phyloP scores from a whole-genome alignment of 225 moss, liverwort and hornwort genomes.

The Sphagnum contortum region DNA sequence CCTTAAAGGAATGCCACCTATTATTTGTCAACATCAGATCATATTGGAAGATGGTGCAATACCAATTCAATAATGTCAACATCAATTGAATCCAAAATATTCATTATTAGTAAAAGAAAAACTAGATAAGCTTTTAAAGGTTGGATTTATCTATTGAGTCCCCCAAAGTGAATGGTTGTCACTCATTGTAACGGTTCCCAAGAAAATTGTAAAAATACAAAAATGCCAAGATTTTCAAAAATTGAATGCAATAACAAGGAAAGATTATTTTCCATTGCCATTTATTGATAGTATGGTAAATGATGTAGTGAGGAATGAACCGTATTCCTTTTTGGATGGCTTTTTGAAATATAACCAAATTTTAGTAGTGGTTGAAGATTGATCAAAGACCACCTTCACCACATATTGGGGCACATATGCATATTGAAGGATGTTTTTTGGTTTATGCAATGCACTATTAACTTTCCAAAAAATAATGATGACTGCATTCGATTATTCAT shows the following conservation, averaged over 20 bases:
- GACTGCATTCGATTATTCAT: too few species aligned
- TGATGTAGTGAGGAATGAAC: conserved; percentile 1
- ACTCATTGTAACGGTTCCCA: not conserved
- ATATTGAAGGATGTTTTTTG: too few species aligned
- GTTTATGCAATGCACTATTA: too few species aligned
- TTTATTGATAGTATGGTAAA: conserved; percentile 3
- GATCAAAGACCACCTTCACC: not conserved
- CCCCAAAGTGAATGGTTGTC: conserved; percentile 1
- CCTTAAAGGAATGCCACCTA: not conserved
- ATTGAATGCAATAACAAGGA: conserved; percentile 1
- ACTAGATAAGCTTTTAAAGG: conserved; percentile 1
- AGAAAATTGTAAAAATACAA: conserved; percentile 1
- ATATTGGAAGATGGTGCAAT: not conserved
- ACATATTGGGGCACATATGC: not conserved
- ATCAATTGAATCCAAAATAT: conserved; percentile 3
- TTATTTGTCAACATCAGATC: conserved; percentile 4
- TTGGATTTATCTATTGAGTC: conserved; percentile 5
- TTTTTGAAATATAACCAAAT: conserved; percentile 3
- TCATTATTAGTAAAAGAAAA: conserved; percentile 6
- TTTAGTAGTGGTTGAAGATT: not conserved
- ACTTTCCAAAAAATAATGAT: too few species aligned
- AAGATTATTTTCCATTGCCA: conserved; percentile 3
- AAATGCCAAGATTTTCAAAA: not conserved
- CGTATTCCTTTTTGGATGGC: conserved; percentile 6
- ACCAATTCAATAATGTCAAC: not conserved